phyloP scores from a whole-genome alignment of 345 rosid genomes.

The Rhizophora mangle region DNA sequence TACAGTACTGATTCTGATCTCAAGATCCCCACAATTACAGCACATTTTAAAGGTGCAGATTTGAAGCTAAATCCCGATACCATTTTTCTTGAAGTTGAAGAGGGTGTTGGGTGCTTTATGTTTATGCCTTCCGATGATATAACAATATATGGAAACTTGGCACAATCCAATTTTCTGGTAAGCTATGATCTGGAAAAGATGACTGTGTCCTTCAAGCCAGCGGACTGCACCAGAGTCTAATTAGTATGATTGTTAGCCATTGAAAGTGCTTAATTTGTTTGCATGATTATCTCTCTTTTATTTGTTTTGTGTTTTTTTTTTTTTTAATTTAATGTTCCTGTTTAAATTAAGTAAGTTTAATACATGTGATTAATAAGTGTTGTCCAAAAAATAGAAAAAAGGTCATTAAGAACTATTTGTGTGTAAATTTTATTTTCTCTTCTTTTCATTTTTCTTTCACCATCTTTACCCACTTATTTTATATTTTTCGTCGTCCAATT shows the following conservation, averaged over 20 bases:
- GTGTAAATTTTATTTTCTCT: too few species aligned
- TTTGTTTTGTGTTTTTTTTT: too few species aligned
- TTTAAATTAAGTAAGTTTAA: too few species aligned
- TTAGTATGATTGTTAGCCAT: not conserved
- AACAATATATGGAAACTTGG: slow-evolving; percentile 43
- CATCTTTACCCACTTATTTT: too few species aligned
- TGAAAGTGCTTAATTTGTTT: not conserved
- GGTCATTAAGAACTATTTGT: too few species aligned
- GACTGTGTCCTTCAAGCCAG: slow-evolving; percentile 45
- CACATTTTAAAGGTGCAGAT: slow-evolving; percentile 44
- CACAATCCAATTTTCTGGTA: slow-evolving; percentile 32
- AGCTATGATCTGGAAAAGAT: slow-evolving; percentile 41
- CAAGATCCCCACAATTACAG: slow-evolving; percentile 33
- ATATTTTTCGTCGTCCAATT: too few species aligned
- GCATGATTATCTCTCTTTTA: too few species aligned
- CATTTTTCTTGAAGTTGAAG: slow-evolving; percentile 30
- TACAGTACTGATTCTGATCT: slow-evolving; percentile 20
- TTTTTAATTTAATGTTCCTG: too few species aligned
- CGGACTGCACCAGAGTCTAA: slow-evolving; percentile 35
- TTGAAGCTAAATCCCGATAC: slow-evolving; percentile 33
- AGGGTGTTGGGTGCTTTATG: slow-evolving; percentile 37
- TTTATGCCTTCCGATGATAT: not conserved
- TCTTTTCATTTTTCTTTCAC: too few species aligned
- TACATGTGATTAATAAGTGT: too few species aligned
- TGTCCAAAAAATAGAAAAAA: too few species aligned